Evolutionary conservation across 257 asterid species (phyloP).

Genomic region (Gentiana macrophylla): DNA sequence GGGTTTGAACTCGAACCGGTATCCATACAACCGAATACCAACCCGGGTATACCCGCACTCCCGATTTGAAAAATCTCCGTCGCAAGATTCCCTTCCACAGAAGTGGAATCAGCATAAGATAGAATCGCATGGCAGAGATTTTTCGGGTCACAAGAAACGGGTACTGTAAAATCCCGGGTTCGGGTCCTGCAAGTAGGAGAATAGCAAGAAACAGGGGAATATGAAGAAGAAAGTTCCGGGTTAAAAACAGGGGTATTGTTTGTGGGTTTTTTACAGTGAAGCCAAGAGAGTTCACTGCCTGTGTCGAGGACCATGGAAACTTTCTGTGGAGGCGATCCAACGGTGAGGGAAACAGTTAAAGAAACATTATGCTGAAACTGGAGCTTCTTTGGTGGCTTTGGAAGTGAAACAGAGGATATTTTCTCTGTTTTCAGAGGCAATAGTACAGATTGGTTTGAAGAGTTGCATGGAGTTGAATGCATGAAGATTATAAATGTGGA

Average conservation of each 20-base stretch:
- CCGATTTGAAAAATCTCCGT: conserved; percentile 31
- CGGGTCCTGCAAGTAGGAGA: conserved; percentile 49
- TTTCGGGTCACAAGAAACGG: conserved; percentile 60
- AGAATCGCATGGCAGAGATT: conserved; percentile 54
- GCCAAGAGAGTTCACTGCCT: conserved; percentile 87
- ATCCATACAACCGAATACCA: conserved; percentile 82
- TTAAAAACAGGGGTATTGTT: conserved; percentile 24
- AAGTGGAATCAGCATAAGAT: conserved; percentile 73
- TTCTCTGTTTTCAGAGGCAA: conserved; percentile 34
- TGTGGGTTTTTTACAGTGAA: conserved; percentile 46
- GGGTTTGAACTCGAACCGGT: conserved; percentile 45
- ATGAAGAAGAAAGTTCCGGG: conserved; percentile 46
- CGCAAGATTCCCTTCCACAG: conserved; percentile 71
- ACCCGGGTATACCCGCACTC: conserved; percentile 17
- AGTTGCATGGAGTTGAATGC: conserved; percentile 18
- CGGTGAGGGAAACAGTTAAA: conserved; percentile 48
- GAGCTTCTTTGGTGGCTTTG: conserved; percentile 37
- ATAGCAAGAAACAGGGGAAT: conserved; percentile 48
- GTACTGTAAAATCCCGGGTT: conserved; percentile 52
- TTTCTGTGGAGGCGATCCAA: conserved; percentile 72
- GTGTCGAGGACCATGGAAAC: conserved; percentile 86
- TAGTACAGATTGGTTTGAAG: conserved; percentile 18
- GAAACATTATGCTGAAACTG: conserved; percentile 64
- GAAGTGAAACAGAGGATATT: conserved; percentile 20
- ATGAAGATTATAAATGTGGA: conserved; percentile 8